Conservation (phyloP, 441 rosid genomes). For the Raphanus hybrid region DNA sequence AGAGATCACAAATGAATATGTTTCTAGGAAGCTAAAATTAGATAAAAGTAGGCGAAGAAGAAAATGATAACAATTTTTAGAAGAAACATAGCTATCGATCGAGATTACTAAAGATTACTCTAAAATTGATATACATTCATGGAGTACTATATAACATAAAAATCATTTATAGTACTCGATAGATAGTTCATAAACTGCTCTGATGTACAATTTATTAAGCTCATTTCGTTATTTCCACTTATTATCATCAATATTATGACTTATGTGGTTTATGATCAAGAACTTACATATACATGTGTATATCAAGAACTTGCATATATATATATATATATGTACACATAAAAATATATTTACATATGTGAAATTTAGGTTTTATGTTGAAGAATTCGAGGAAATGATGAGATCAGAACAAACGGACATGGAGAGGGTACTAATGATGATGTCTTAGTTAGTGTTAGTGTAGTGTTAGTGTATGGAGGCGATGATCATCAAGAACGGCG, state of each 20-base stretch:
- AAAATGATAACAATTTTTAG: not conserved
- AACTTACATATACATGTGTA: not conserved
- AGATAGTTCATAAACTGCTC: conserved; percentile 23
- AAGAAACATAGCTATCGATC: not conserved
- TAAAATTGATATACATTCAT: not conserved
- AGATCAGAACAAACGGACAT: conserved; percentile 30
- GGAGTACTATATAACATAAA: conserved; percentile 19
- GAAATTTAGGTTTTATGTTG: conserved; percentile 18
- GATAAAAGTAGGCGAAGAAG: not conserved
- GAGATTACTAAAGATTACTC: no score
- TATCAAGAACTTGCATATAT: not conserved
- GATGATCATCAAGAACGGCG: conserved; percentile 35
- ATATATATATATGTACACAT: not conserved
- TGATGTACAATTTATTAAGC: conserved; percentile 27
- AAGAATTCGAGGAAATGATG: conserved; percentile 27
- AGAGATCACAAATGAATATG: conserved; percentile 8
- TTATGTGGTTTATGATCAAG: conserved; percentile 21
- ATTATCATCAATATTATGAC: conserved; percentile 4
- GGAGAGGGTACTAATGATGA: conserved; percentile 30
- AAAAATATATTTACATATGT: not conserved
- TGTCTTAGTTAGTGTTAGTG: conserved; percentile 10
- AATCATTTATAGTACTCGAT: conserved; percentile 12
- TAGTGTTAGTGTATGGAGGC: conserved; percentile 23
- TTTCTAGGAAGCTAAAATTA: not conserved
- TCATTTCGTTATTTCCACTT: conserved; percentile 19